Conservation (phyloP, 2,329 filamentous ascomycete species). For the Diaporthe helianthi region DNA sequence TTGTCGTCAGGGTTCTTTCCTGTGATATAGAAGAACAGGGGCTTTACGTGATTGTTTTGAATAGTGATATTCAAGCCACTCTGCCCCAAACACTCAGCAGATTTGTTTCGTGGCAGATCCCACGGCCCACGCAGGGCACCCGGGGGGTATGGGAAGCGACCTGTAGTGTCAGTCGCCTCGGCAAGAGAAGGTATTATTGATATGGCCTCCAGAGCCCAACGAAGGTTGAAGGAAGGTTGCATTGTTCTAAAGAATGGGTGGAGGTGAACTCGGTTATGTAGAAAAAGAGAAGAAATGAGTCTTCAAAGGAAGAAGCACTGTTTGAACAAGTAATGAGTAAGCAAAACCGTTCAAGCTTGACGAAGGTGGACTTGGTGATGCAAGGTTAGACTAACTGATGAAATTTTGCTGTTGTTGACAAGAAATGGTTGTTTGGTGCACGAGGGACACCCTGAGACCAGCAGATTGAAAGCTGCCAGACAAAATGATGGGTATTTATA, state of each 20-base stretch:
- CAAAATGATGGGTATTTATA: not conserved
- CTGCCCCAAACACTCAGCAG: not conserved
- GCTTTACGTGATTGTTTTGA: conserved; percentile 5
- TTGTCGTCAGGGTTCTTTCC: not conserved
- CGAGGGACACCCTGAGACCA: not conserved
- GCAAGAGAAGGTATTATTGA: not conserved
- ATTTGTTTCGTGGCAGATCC: not conserved
- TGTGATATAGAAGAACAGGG: conserved; percentile 25
- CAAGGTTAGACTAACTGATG: not conserved
- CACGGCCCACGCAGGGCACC: not conserved
- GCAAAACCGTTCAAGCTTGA: not conserved
- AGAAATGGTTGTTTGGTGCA: not conserved
- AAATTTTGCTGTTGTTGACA: not conserved
- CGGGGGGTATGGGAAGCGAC: not conserved
- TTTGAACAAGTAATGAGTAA: too few relatives aligned
- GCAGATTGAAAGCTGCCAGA: not conserved
- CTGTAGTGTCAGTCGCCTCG: not conserved
- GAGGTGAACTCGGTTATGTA: not conserved
- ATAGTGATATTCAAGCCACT: conserved; percentile 7
- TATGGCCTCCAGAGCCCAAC: not conserved
- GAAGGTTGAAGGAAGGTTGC: not conserved
- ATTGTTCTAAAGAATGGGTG: not conserved
- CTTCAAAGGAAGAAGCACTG: too few relatives aligned
- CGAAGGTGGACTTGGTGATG: rapidly evolving
- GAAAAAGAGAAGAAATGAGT: not conserved